Evolutionary conservation across 2,329 filamentous ascomycete species (phyloP), one percentile per base, ranked within the genome.

Genomic region (Pseudogymnoascus sp.): DNA sequence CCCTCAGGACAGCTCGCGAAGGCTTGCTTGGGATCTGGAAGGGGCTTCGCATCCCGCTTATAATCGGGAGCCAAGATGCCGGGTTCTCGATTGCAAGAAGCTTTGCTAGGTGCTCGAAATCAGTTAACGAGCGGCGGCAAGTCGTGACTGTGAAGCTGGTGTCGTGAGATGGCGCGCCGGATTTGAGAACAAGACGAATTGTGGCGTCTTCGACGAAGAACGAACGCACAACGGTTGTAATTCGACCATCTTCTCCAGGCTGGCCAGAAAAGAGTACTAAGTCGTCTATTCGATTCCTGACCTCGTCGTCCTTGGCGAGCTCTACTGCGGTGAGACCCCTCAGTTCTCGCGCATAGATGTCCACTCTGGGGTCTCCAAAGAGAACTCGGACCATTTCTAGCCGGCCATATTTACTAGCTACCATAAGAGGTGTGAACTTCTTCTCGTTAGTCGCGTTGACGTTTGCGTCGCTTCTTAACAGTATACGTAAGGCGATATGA

Each of bases 141-240:
- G 95, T 99, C 2, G 93, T 97, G 46, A 99, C 91, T 0, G 93
- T 96, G 72, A 95, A 96, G 63, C 88, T 93, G 62, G 89, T 86
- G 66, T 88, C 85, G 23, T 85, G 82, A n/a, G 89, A 91, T 0
- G 91, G 92, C 1, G 91, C 91, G 11, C 92, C 95, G 1, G 93
- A 97, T 74, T 99, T 99, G 66, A 99, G 81, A 14, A 99, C 91
- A 59, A 97, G 86, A 42, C 95, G 88, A 61, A 97, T 89, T 0
- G 90, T 96, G 8, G 90, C 93, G 76, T 99, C 95, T 77, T 99
- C 95, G 10, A 99, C 93, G 70, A 99, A 97, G 76, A 96, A 97
- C 0, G 93, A 95, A 64, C 95, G 85, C 0, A 99, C 95, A 0
- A 97, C 93, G 1, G 91, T 91, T 0, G 95, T 97, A 21, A 93